These are phyloP conservation scores for Cryptococcus sp. DNA, from an alignment of 1,284 basidiomycete species.

Conservation along the genomic window DNA sequence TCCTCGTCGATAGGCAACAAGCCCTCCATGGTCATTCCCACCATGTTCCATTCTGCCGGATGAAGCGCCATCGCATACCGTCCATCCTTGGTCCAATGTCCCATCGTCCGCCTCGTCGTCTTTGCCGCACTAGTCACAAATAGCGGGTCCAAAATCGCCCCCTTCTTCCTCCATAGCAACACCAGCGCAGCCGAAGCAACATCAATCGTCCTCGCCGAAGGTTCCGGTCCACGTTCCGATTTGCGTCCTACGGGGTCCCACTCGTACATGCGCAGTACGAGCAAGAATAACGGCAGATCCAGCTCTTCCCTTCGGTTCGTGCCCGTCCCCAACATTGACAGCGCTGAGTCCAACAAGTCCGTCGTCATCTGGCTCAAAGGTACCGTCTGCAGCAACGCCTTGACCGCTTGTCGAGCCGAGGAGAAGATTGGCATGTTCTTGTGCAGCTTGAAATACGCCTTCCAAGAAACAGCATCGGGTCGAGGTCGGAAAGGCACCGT, in stretches of 20 bases:
- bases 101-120: background rate
- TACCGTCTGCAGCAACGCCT: background rate
- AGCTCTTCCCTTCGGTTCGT: background rate
- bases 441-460: background rate
- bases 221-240: background rate
- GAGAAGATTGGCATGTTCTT: background rate
- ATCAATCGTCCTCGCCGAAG: constrained; percentile 6
- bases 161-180: constrained; percentile 2
- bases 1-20: background rate
- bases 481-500: background rate
- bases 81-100: background rate
- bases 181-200: constrained; percentile 5
- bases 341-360: background rate
- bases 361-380: background rate
- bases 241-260: background rate
- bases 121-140: background rate
- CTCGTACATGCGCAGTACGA: constrained; percentile 2
- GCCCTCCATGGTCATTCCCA: background rate
- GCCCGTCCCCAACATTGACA: background rate
- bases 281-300: constrained; percentile 5
- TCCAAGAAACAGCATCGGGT: background rate
- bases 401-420: background rate
- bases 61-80: background rate
- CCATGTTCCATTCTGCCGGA: background rate
- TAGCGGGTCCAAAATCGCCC: background rate